Evolutionary conservation across 257 asterid species (phyloP), one percentile per base, ranked within the genome.

Genomic region (Nicotiana sylvestris): DNA sequence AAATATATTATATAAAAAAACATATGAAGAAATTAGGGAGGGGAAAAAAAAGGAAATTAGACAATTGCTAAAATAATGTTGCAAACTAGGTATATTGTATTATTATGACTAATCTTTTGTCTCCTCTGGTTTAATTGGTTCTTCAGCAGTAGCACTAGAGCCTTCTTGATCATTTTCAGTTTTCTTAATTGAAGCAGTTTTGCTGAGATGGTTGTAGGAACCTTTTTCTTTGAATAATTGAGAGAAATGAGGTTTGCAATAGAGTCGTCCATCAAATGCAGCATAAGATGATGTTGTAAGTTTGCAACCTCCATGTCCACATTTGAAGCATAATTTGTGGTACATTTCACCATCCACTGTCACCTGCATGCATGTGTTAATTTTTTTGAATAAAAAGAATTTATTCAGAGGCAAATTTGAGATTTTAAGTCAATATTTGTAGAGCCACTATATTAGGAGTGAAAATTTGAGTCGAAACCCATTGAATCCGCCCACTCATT

Each of bases 211-310:
- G 35, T 85, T 86, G 85, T 93, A 94, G 83, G 91, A 89, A 2
- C 97, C 98, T 80, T 91, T 93, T 85, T 93, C 94, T 87, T 89
- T 93, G 82, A 94, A 94, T 76, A 94, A 87, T 51, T 94, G 97
- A 56, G 95, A 89, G 83, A 94, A 93, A 17, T 94, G 98, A 13
- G 91, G 91, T 83, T 94, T 94, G 94, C 97, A 94, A 69, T 94
- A 93, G 25, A 94, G 90, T 15, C 84, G 80, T 25, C 97, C 98
- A 83, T 93, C 97, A 84, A 94, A 81, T 17, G 98, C 94, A 37
- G 98, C 98, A 78, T 91, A 93, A 0, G 92, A 88, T 56, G 98
- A 94, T 65, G 96, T 90, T 33, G 94, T 93, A 7, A 94, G 89
- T 66, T 85, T 81, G 83, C 98, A 94, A 0, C 93, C 95, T 37